phyloP scores from a whole-genome alignment of 495 filamentous ascomycete species.

The Ramalina peruviana region DNA sequence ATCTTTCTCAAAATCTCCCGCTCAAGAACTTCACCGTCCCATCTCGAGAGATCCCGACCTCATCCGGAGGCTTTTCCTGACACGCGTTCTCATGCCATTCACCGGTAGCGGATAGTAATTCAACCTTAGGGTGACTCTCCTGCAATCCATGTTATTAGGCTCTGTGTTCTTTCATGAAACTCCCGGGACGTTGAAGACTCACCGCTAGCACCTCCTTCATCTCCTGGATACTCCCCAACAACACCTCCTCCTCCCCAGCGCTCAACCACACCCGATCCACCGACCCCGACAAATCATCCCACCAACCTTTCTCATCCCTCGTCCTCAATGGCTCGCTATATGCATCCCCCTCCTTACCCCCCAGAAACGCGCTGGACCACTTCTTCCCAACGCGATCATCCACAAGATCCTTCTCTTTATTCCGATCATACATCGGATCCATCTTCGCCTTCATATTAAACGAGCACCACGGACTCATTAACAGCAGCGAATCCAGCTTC shows the following conservation, averaged over 20 bases:
- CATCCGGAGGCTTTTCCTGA: not conserved
- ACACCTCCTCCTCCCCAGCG: constrained; percentile 41
- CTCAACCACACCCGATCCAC: constrained; percentile 36
- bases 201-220: constrained; percentile 35
- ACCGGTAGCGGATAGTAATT: constrained; percentile 4
- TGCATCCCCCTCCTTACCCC: constrained; percentile 27
- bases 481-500: constrained; percentile 27
- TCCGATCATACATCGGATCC: constrained; percentile 27
- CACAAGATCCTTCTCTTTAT: constrained; percentile 38
- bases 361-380: constrained; percentile 36
- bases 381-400: constrained; percentile 13
- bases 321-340: constrained; percentile 43
- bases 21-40: not conserved
- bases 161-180: not conserved
- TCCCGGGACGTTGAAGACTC: constrained; percentile 3
- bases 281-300: constrained; percentile 27
- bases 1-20: not conserved
- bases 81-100: constrained; percentile 10
- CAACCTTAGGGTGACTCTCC: constrained; percentile 4
- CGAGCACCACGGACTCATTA: constrained; percentile 41
- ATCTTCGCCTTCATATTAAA: constrained; percentile 23
- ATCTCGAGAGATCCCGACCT: not conserved
- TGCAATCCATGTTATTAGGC: not conserved
- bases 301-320: constrained; percentile 33
- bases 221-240: constrained; percentile 39